Evolutionary conservation across 129 eudicot species (phyloP).

Genomic region (Chrysanthemum seticuspe): DNA sequence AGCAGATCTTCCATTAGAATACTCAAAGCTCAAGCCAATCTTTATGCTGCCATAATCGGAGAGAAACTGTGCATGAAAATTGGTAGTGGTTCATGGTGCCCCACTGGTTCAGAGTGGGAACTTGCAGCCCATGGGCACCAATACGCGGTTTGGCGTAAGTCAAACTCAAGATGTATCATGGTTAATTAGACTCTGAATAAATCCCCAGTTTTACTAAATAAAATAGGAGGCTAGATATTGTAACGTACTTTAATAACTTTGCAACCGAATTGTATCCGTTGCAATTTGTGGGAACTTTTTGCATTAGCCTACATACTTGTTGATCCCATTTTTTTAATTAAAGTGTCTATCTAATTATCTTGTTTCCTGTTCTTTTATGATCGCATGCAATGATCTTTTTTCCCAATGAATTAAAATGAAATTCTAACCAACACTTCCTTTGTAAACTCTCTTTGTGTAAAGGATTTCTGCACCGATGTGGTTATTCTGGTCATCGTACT

Average conservation of each 20-base stretch:
- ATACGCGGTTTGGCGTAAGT: conserved; percentile 90
- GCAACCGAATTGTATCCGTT: not conserved
- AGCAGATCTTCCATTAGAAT: conserved; percentile 76
- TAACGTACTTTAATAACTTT: not conserved
- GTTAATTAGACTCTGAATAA: conserved; percentile 15
- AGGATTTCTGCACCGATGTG: no score
- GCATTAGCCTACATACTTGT: no score
- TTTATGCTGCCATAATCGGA: conserved; percentile 78
- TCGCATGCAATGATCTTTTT: no score
- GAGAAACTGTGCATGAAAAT: conserved; percentile 81
- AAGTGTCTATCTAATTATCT: no score
- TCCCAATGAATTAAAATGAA: no score
- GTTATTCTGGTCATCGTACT: no score
- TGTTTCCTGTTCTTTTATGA: no score
- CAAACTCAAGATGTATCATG: not conserved
- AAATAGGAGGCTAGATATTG: conserved; percentile 10
- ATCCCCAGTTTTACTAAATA: not conserved
- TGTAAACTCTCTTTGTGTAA: no score
- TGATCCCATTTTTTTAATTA: no score
- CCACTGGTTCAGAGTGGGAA: conserved; percentile 72
- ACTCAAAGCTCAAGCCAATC: conserved; percentile 69
- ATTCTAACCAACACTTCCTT: no score
- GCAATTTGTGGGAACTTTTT: not conserved
- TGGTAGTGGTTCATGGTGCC: conserved; percentile 93
- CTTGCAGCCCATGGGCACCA: conserved; percentile 78